Base-by-base conservation (phyloP, 345 rosid genomes). In the Iberis pinnata region DNA sequence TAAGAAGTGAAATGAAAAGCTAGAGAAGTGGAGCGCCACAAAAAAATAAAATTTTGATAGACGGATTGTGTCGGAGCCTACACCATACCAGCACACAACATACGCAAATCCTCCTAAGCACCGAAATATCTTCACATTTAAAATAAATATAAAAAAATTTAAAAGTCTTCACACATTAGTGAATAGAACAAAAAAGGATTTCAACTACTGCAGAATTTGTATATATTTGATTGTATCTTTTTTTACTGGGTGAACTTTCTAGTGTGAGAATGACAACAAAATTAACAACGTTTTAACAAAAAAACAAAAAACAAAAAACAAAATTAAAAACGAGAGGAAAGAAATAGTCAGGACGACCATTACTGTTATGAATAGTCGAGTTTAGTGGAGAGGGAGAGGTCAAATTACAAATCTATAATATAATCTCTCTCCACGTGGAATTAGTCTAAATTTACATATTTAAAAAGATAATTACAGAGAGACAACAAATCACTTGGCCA, bases 401-500 rank as follows among this genome's bases (percentile, higher is more conserved):
- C 65, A 66, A 36, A 26, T 49, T 22, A 48, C 20, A 47, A 40
- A 12, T 20, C 38, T 35, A n/a, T 10, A n/a, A n/a, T n/a, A n/a
- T 45, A 26, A 53, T 40, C 53, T 43, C 43, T 25, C 63, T 8
- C 58, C 70, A 57, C 70, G 45, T 65, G 47, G 70, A 64, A 56
- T 56, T 41, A 42, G 63, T 37, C 35, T 18, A 52, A 4, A 29
- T 3, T 29, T 43, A 57, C 58, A 27, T 65, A 57, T 44, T 55
- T 49, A 20, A 56, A 49, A 48, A 3, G 3, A n/a, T 7, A 17
- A 58, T 56, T 18, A 56, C 70, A 58, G 54, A 58, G 0, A 35
- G 70, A 65, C 63, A 65, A 65, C 58, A 24, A 65, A 65, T 33
- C 60, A 51, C 59, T 65, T 50, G 47, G 53, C 70, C 64, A 65